Evolutionary conservation across 1,284 basidiomycete genomes (phyloP), one percentile per base, ranked within the genome.

Genomic region (Rhodotorula sp.): DNA sequence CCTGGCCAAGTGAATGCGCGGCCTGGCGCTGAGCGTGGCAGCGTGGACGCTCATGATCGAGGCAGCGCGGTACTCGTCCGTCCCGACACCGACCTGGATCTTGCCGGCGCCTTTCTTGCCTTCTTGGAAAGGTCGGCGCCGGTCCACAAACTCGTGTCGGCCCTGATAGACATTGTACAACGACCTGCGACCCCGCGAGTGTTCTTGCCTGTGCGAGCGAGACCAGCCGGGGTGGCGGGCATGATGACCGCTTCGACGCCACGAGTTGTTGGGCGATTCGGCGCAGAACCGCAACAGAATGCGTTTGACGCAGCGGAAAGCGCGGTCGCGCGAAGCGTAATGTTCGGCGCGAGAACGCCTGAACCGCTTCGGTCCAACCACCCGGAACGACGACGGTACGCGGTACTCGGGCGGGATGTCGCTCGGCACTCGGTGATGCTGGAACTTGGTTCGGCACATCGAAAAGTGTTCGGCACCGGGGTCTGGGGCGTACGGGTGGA

Each of bases 31-130:
- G 37, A 42, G 37, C n/a, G 53, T 26, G 53, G 26, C 26, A 3
- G 53, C n/a, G 12, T 26, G 53, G 14, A 54, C 53, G 29, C 53
- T 54, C 53, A 54, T 54, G n/a, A 54, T 54, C 15, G 24, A 6
- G n/a, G 53, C 53, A 17, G n/a, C n/a, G 53, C 53, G 53, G 18
- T 54, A 54, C 26, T 54, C 53, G 53, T 54, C 53, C 53, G 53
- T 54, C 26, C 53, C 53, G 53, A 54, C 53, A 26, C 53, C 53
- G 53, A 29, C 53, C 22, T 54, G 53, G 17, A 54, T 54, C 53
- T 30, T 54, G 26, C 26, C 26, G 53, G 53, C 53, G 53, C 53
- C 53, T 17, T 29, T 26, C 53, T 54, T 54, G 26, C 53, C 53
- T 17, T 54, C n/a, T 17, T 29, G n/a, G 53, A 54, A 54, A 2